phyloP scores from a whole-genome alignment of 768 basidiomycete species.

The Solioccasus polychromus region DNA sequence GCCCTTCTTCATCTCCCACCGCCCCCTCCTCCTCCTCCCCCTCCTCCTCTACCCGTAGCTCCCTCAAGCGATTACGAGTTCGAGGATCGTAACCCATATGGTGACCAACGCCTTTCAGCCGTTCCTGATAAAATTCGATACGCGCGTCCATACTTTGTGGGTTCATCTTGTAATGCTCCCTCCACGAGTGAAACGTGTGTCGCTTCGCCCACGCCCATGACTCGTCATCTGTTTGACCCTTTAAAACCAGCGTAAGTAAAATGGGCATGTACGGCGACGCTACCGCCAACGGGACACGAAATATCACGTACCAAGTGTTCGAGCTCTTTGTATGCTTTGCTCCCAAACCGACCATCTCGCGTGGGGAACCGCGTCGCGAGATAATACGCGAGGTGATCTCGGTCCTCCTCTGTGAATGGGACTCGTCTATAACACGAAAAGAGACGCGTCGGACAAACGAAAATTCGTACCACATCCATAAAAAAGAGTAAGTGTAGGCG shows the following conservation, averaged over 20 bases:
- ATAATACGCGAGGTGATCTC: conserved; percentile 42
- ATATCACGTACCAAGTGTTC: conserved; percentile 43
- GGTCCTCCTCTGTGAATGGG: conserved; percentile 40
- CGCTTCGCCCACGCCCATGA: conserved; percentile 37
- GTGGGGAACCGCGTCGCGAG: conserved; percentile 46
- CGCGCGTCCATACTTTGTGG: conserved; percentile 36
- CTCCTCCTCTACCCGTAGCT: conserved; percentile 3
- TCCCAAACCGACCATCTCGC: conserved; percentile 46
- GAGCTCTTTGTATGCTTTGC: conserved; percentile 43
- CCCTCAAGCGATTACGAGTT: conserved; percentile 5
- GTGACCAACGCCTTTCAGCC: conserved; percentile 15
- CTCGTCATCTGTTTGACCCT: conserved; percentile 33
- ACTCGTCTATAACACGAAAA: conserved; percentile 15
- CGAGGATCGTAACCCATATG: conserved; percentile 25
- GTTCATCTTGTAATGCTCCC: conserved; percentile 55
- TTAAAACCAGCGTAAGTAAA: neutral
- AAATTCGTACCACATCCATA: neutral
- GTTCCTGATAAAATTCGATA: conserved; percentile 34
- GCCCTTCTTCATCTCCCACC: conserved; percentile 7
- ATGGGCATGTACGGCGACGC: too few relatives aligned
- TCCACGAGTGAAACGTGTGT: conserved; percentile 63
- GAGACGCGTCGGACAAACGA: neutral
- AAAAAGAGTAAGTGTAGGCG: neutral
- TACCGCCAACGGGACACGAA: neutral
- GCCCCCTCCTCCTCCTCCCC: conserved; percentile 7